These are phyloP conservation scores for Fusarium albosuccineum DNA, from an alignment of 2,329 filamentous ascomycete species.

Conservation along the genomic window DNA sequence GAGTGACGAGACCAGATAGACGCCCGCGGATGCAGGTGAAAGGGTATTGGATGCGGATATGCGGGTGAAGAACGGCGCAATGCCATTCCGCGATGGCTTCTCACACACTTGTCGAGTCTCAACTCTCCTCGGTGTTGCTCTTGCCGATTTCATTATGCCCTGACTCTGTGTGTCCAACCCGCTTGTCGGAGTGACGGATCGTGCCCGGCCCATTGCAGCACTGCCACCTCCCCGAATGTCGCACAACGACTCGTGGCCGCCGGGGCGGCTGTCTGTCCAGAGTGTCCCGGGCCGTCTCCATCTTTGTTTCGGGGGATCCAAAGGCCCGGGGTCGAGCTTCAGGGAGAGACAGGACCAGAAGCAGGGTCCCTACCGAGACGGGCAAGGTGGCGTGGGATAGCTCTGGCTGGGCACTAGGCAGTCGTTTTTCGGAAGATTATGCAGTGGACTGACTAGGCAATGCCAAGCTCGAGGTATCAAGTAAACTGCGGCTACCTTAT, in stretches of 20 bases:
- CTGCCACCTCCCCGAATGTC: conserved; percentile 22
- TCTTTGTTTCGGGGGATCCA: conserved; percentile 11
- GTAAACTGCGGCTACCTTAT: conserved; percentile 24
- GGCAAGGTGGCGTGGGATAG: conserved; percentile 24
- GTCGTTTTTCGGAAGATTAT: conserved; percentile 44
- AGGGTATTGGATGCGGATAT: conserved; percentile 22
- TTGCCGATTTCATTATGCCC: neutral
- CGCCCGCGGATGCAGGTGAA: conserved; percentile 18
- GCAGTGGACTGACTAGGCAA: conserved; percentile 36
- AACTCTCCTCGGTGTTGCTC: neutral
- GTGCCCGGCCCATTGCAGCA: conserved; percentile 15
- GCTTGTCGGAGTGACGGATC: conserved; percentile 13
- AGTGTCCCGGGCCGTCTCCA: conserved; percentile 12
- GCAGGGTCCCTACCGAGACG: conserved; percentile 32
- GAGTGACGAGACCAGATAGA: conserved; percentile 35
- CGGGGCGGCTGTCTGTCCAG: conserved; percentile 26
- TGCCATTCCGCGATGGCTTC: conserved; percentile 1
- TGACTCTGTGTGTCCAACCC: conserved; percentile 16
- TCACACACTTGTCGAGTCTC: neutral
- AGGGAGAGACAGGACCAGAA: conserved; percentile 19
- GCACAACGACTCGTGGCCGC: conserved; percentile 10
- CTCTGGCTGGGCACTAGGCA: conserved; percentile 36
- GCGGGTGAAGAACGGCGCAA: conserved; percentile 27
- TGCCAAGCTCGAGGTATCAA: conserved; percentile 36
- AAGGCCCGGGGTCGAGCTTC: conserved; percentile 7